A percentile compares a stretch with the other conserved stretches of the same genome.
Conservation (phyloP, 441 rosid genomes). For the Brassica balearica region DNA sequence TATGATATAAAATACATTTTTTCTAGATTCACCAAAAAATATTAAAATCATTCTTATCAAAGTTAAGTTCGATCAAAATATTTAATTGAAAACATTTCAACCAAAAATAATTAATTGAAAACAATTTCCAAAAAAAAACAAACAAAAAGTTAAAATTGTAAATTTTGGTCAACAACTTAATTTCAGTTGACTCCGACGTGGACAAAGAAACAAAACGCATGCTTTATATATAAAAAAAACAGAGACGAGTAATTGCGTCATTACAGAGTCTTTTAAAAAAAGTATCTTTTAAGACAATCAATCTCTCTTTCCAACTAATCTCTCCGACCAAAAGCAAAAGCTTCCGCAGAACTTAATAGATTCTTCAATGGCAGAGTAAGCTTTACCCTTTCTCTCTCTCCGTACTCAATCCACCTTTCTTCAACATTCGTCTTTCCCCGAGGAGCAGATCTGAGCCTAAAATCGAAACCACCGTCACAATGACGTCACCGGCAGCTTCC, state of each 20-base stretch:
- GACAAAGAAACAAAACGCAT: conserved; percentile 10
- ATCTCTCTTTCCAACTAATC: conserved; percentile 26
- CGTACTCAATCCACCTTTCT: not conserved
- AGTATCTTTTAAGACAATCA: conserved; percentile 34
- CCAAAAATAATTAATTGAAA: not conserved
- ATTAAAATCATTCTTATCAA: not conserved
- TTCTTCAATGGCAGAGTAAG: conserved; percentile 37
- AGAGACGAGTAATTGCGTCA: not conserved
- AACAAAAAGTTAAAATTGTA: not conserved
- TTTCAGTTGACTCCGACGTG: conserved; percentile 18
- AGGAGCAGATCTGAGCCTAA: conserved; percentile 70
- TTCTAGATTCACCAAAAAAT: not conserved
- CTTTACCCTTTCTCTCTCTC: conserved; percentile 8
- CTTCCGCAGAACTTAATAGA: conserved; percentile 20
- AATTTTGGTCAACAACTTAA: not conserved
- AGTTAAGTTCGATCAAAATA: not conserved
- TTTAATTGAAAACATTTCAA: not conserved
- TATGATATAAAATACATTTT: not conserved
- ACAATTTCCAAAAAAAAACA: not conserved
- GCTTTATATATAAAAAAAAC: not conserved
- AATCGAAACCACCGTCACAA: conserved; percentile 43
- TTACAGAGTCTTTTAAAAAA: not conserved
- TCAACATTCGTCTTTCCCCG: conserved; percentile 1
- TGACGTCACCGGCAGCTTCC: conserved; percentile 42
- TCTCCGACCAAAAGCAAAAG: conserved; percentile 41